Conservation (phyloP, 140 eudicot genomes). For the Oenanthe javanica region DNA sequence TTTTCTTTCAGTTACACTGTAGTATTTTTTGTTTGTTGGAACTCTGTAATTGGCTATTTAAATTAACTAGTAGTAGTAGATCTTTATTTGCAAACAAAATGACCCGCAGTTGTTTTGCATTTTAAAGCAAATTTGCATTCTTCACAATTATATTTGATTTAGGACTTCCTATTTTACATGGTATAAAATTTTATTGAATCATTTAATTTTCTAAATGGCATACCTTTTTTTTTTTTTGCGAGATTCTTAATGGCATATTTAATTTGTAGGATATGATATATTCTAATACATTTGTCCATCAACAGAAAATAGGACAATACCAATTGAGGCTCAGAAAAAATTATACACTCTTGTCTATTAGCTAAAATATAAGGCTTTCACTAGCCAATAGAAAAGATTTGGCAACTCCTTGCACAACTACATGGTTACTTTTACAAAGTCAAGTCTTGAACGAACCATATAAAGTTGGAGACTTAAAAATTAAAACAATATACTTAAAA, state of each 20-base stretch:
- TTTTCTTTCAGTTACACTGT: not conserved
- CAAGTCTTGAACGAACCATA: too few relatives aligned
- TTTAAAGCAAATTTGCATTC: not conserved
- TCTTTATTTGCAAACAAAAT: not conserved
- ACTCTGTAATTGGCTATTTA: not conserved
- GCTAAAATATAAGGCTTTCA: too few relatives aligned
- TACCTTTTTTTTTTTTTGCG: not conserved
- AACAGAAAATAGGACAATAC: too few relatives aligned
- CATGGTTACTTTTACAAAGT: not conserved
- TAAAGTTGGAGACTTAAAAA: too few relatives aligned
- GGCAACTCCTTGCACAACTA: not conserved
- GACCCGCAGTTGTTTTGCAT: not conserved
- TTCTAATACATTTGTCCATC: not conserved
- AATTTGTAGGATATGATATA: not conserved
- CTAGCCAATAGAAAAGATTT: too few relatives aligned
- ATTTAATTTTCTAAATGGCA: not conserved
- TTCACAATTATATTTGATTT: too few relatives aligned
- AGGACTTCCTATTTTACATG: too few relatives aligned
- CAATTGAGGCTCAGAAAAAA: too few relatives aligned
- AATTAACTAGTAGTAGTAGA: not conserved
- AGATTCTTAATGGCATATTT: too few relatives aligned
- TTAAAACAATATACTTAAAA: not conserved
- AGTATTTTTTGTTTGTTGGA: not conserved
- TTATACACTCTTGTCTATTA: too few relatives aligned
- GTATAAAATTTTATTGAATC: not conserved